These are phyloP conservation scores for Vararia minispora DNA, from an alignment of 768 basidiomycete genomes.

Conservation along the genomic window DNA sequence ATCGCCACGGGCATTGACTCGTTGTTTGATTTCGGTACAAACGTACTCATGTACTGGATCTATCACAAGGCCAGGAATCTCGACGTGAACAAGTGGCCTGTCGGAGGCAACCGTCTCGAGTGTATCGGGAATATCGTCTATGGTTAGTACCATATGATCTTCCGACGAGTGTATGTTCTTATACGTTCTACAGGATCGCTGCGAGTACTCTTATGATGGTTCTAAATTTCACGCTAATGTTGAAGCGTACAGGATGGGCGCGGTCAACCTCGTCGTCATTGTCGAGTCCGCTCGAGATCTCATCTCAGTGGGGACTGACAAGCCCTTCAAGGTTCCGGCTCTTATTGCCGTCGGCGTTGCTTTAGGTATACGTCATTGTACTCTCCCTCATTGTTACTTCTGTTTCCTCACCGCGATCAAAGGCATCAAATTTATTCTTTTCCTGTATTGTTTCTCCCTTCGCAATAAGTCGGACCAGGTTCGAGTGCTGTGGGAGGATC, in stretches of 20 bases:
- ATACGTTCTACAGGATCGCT: conserved; percentile 31
- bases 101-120: conserved; percentile 81
- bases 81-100: conserved; percentile 84
- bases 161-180: conserved; percentile 3
- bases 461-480: conserved; percentile 84
- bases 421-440: conserved; percentile 81
- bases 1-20: conserved; percentile 88
- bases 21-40: conserved; percentile 75
- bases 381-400: background rate
- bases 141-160: conserved; percentile 30
- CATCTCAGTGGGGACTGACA: conserved; percentile 37
- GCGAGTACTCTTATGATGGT: conserved; percentile 19
- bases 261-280: conserved; percentile 84
- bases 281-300: conserved; percentile 79
- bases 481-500: conserved; percentile 92
- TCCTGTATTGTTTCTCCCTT: conserved; percentile 76
- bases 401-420: conserved; percentile 5
- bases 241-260: conserved; percentile 55
- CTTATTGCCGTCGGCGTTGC: conserved; percentile 78
- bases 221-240: background rate
- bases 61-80: conserved; percentile 61
- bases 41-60: conserved; percentile 69
- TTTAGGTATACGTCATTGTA: conserved; percentile 40
- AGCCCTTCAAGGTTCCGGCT: conserved; percentile 73
- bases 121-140: conserved; percentile 86